phyloP scores from a whole-genome alignment of 2,329 filamentous ascomycete genomes.

The Colletotrichum neosansevieriae region DNA sequence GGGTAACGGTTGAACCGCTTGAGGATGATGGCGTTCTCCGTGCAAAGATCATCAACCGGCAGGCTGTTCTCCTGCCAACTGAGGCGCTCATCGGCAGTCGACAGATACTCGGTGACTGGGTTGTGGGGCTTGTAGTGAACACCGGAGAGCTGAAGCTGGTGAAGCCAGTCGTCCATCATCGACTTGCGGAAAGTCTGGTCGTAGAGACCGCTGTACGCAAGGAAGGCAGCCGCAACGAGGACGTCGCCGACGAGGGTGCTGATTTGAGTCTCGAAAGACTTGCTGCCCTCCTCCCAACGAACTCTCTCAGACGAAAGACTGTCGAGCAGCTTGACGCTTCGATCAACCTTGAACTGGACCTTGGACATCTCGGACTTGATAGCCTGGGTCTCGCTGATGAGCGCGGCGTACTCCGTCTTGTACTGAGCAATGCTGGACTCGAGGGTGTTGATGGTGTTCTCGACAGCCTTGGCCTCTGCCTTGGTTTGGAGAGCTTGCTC shows the following conservation, averaged over 20 bases:
- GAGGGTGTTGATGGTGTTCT: slow-evolving; percentile 85
- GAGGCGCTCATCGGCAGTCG: slow-evolving; percentile 93
- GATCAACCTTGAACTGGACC: slow-evolving; percentile 97
- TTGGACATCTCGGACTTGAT: slow-evolving; percentile 98
- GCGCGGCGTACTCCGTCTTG: slow-evolving; percentile 93
- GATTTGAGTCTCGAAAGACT: slow-evolving; percentile 98
- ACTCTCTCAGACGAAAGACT: slow-evolving; percentile 93
- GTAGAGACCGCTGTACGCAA: slow-evolving; percentile 96
- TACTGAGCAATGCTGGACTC: slow-evolving; percentile 94
- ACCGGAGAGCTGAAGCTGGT: slow-evolving; percentile 92
- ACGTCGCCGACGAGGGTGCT: slow-evolving; percentile 96
- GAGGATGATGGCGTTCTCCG: slow-evolving; percentile 96
- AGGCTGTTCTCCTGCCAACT: slow-evolving; percentile 95
- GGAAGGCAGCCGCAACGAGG: slow-evolving; percentile 93
- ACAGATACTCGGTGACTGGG: slow-evolving; percentile 95
- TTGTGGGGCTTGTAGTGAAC: slow-evolving; percentile 94
- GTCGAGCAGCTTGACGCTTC: slow-evolving; percentile 93
- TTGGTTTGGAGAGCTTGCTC: slow-evolving; percentile 92
- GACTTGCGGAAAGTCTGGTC: slow-evolving; percentile 98
- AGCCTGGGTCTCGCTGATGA: slow-evolving; percentile 96
- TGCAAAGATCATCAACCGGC: slow-evolving; percentile 97
- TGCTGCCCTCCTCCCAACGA: slow-evolving; percentile 97
- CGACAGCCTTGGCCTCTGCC: slow-evolving; percentile 90
- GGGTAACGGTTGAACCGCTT: slow-evolving; percentile 99
- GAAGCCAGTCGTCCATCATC: slow-evolving; percentile 97